Evolutionary conservation across 345 rosid genomes (phyloP).

Genomic region (Brassica nigra): DNA sequence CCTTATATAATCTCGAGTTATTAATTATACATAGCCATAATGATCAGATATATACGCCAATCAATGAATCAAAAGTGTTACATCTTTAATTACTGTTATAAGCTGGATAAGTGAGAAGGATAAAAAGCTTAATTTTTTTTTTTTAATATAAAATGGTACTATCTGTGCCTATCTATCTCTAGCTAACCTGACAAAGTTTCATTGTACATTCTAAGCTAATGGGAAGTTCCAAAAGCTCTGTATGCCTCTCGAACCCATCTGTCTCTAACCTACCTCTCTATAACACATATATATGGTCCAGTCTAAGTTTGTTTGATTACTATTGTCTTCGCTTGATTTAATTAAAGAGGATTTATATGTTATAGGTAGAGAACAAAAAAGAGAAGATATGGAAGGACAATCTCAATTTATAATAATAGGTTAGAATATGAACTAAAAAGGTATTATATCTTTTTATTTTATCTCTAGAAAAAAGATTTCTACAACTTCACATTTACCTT

Average conservation of each 20-base stretch:
- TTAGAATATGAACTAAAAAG: constrained; percentile 53
- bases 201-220: constrained; percentile 43
- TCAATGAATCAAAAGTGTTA: constrained; percentile 5
- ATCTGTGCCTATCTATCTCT: constrained; percentile 38
- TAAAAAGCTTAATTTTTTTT: not conserved
- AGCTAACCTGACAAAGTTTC: constrained; percentile 40
- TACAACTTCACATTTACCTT: not conserved
- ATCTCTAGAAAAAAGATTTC: not conserved
- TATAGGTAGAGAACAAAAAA: constrained; percentile 42
- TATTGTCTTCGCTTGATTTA: constrained; percentile 48
- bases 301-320: constrained; percentile 50
- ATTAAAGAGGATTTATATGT: constrained; percentile 42
- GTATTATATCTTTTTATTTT: constrained; percentile 41
- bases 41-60: constrained; percentile 8
- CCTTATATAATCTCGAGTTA: not conserved
- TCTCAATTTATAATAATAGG: constrained; percentile 3
- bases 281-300: constrained; percentile 37
- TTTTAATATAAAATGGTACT: constrained; percentile 17
- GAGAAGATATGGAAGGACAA: constrained; percentile 23
- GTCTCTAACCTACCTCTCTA: not conserved
- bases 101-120: constrained; percentile 19
- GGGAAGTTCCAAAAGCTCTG: constrained; percentile 35
- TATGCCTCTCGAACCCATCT: constrained; percentile 32
- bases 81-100: not conserved
- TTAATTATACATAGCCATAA: not conserved